Evolutionary conservation across 768 basidiomycete genomes (phyloP).

Genomic region (Kwoniella shandongensis): DNA sequence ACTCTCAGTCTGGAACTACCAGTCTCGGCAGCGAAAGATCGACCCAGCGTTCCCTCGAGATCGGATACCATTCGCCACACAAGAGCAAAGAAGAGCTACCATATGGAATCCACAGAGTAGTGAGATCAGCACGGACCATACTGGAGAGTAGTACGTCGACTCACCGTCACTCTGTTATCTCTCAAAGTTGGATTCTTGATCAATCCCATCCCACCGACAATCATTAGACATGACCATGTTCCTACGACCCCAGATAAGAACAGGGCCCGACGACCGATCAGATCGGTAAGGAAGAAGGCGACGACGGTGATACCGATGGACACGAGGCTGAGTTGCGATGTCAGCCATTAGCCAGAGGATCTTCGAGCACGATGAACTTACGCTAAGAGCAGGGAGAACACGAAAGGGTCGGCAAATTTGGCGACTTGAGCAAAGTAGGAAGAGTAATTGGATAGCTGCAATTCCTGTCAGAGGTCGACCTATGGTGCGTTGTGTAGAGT

Average conservation of each 20-base stretch:
- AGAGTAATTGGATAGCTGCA: conserved; percentile 23
- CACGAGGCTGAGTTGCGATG: conserved; percentile 17
- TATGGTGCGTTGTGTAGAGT: no score
- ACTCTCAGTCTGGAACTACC: conserved; percentile 36
- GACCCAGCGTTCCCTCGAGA: conserved; percentile 30
- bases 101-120: background rate
- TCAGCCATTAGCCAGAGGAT: background rate
- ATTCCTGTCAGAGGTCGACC: no score
- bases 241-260: conserved; percentile 24
- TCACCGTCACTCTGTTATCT: conserved; percentile 25
- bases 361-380: conserved; percentile 2
- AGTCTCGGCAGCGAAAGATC: conserved; percentile 35
- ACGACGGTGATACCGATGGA: conserved; percentile 30
- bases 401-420: conserved; percentile 36
- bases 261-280: conserved; percentile 34
- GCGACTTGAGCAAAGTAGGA: conserved; percentile 37
- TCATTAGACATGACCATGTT: conserved; percentile 28
- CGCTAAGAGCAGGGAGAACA: conserved; percentile 34
- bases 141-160: background rate
- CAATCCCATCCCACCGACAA: conserved; percentile 34
- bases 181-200: conserved; percentile 15
- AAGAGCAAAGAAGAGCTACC: conserved; percentile 38
- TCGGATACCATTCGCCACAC: conserved; percentile 34
- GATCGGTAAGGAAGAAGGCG: conserved; percentile 30
- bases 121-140: background rate